These are phyloP conservation scores for Pluteus cervinus DNA, from an alignment of 768 basidiomycete genomes.

Conservation along the genomic window DNA sequence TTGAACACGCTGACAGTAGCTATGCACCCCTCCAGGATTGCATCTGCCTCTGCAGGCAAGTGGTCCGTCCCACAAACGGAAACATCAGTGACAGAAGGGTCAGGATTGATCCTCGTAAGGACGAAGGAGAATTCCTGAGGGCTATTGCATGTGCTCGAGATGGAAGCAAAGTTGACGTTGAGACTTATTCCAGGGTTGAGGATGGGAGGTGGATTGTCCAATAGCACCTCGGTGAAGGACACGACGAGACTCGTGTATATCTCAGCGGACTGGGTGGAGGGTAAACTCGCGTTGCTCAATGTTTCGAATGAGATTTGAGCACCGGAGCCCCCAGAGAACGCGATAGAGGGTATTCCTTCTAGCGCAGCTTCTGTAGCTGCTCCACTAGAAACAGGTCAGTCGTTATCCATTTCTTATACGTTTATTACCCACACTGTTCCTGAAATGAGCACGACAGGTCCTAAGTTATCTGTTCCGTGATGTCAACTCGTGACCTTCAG, in stretches of 20 bases:
- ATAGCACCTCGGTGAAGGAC: conserved; percentile 28
- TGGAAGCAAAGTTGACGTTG: conserved; percentile 51
- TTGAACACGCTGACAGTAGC: conserved; percentile 42
- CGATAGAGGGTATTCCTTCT: conserved; percentile 44
- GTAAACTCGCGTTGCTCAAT: conserved; percentile 27
- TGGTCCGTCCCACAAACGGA: conserved; percentile 35
- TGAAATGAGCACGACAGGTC: too few species aligned
- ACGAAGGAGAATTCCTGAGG: conserved; percentile 35
- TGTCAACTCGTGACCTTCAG: too few species aligned
- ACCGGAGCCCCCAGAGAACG: conserved; percentile 36
- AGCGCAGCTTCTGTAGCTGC: conserved; percentile 43
- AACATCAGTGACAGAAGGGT: conserved; percentile 30
- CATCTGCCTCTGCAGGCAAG: conserved; percentile 36
- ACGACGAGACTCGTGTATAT: conserved; percentile 39
- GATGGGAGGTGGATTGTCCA: conserved; percentile 24
- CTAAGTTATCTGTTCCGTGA: too few species aligned
- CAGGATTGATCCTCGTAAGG: conserved; percentile 31
- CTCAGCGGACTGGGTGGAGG: conserved; percentile 29
- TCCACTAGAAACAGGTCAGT: too few species aligned
- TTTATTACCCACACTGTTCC: too few species aligned
- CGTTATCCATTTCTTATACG: too few species aligned
- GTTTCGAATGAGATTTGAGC: conserved; percentile 46
- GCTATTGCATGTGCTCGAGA: conserved; percentile 32
- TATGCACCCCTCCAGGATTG: conserved; percentile 34
- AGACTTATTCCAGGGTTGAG: conserved; percentile 35